Evolutionary conservation across 805 yeast genomes (phyloP), one percentile per base, ranked within the genome.

Genomic region (Spathaspora gorwiae): DNA sequence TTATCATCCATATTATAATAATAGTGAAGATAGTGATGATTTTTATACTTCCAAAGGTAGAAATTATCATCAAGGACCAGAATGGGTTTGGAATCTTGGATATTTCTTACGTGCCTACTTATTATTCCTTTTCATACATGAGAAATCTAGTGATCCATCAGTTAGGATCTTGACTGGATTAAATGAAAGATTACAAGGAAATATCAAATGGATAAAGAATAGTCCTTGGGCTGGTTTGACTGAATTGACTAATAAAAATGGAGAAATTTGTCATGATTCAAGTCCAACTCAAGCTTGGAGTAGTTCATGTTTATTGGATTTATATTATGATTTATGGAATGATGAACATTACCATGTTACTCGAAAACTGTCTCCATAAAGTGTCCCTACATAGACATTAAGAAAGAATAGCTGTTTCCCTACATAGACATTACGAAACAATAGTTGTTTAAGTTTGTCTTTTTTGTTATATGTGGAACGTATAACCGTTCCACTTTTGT

Each of bases 221-320:
- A 85, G 90, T 51, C 81, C 79, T 14, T 92, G 98, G 98, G 89
- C 95, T 0, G 99, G 99, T 0, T 68, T 92, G 52, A 81, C 98
- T 0, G 99, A 92, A 62, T 72, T 92, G 57, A 89, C 98, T 2
- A 89, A 92, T 59, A 88, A 87, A 64, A 83, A 85, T 55, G 98
- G 98, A 2, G 83, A 71, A 29, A 55, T 81, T 8, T 92, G 99
- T 61, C 57, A 61, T 13, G 98, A 94, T 62, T 87, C 96, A 1
- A 86, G 95, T 52, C 97, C 97, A 2, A 84, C 97, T 0, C 99
- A 92, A 62, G 97, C 98, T 0, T 92, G 99, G 99, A 87, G 96
- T 60, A 69, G 92, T 0, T 83, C 94, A 2, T 87, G 97, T 56
- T 65, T 94, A 47, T 63, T 92, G 30, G 98, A 92, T 61, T 66